Evolutionary conservation across 2,329 filamentous ascomycete genomes (phyloP), one percentile per base, ranked within the genome.

Genomic region (Colletotrichum melonis): DNA sequence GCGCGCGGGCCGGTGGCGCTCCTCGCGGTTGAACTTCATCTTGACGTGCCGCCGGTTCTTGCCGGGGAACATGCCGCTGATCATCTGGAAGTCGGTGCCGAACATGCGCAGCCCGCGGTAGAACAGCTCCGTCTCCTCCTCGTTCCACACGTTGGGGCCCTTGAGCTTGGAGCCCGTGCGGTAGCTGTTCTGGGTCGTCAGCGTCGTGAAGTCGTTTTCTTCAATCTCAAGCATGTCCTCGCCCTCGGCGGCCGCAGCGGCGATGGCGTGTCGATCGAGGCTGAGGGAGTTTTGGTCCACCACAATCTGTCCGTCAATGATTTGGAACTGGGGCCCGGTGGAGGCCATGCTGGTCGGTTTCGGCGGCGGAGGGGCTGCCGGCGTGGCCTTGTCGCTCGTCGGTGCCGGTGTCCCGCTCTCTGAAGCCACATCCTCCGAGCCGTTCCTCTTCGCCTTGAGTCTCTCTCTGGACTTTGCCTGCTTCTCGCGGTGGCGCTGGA

Each of bases 11-110:
- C 92, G 88, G 66, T 90, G 85, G 42, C 90, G 87, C 82, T 97
- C 94, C 82, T 97, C 94, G 74, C 92, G 91, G 78, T 92, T 93
- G 83, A 94, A 97, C 80, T 97, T 97, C 76, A 92, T 88, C 84
- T 96, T 96, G 83, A 97, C 88, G 80, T 94, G 91, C 38, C 92
- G 89, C 22, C 94, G 88, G 73, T 89, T 93, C 78, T 92, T 91
- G 75, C 89, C 88, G 1, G 91, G 89, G 78, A 97, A 95, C 88
- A 95, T 91, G 77, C 90, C 90, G 72, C 90, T 88, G 77, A 97
- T 95, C 83, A 94, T 94, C 80, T 92, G 89, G 79, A 97, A 97
- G 80, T 96, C 94, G 1, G 93, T 96, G 69, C 94, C 94, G 78
- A 95, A 95, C 87, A 92, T 93, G 70, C 87, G 84, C 2, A 97